These are phyloP conservation scores for Aureoboletus auriporus DNA, from an alignment of 768 basidiomycete genomes.

Conservation along the genomic window DNA sequence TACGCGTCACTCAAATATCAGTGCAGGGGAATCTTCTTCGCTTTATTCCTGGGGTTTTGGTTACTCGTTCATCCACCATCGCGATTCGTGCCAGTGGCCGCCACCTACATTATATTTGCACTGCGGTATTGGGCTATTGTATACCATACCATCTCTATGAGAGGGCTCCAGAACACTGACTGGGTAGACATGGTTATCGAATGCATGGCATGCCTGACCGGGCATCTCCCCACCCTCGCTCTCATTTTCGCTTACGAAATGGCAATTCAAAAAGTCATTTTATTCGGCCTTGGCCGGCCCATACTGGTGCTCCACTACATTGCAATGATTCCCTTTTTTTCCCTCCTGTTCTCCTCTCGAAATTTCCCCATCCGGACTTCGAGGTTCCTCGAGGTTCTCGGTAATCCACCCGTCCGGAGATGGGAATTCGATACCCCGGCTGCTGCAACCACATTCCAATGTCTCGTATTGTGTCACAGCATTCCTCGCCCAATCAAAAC, in stretches of 20 bases:
- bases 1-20: neutral
- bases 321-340: neutral
- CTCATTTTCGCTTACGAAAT: too few relatives aligned
- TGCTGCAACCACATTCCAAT: slow-evolving; percentile 5
- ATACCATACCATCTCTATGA: too few relatives aligned
- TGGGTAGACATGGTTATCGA: too few relatives aligned
- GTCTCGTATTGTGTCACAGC: slow-evolving; percentile 1
- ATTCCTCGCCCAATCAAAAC: slow-evolving; percentile 1
- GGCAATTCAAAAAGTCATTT: too few relatives aligned
- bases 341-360: neutral
- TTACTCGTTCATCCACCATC: neutral
- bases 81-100: neutral
- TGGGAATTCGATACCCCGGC: slow-evolving; percentile 3
- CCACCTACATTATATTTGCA: too few relatives aligned
- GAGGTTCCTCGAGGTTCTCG: slow-evolving; percentile 3
- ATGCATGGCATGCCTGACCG: too few relatives aligned
- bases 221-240: too few relatives aligned
- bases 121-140: too few relatives aligned
- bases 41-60: neutral
- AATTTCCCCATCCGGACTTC: slow-evolving; percentile 1
- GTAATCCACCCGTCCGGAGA: slow-evolving; percentile 1
- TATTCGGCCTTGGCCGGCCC: neutral
- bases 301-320: neutral
- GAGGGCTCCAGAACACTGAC: too few relatives aligned
- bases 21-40: neutral